These are phyloP conservation scores for Phalaenopsis aphrodite DNA, from an alignment of 106 monocot genomes.

Conservation along the genomic window DNA sequence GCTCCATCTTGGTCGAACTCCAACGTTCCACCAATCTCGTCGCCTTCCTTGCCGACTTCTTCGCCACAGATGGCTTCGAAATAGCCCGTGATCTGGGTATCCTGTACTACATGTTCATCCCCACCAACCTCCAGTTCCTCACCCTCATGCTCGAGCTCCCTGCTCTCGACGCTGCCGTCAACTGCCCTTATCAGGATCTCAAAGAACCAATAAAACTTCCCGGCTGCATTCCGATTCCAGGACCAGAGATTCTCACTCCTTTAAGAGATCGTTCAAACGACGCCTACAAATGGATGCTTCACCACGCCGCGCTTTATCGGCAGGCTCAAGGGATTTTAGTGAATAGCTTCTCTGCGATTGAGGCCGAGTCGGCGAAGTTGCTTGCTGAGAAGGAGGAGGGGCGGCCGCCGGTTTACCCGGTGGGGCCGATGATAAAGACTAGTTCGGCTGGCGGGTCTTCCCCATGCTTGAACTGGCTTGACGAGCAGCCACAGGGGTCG, in stretches of 20 bases:
- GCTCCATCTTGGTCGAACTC: slow-evolving; percentile 6
- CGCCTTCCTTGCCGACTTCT: slow-evolving; percentile 46
- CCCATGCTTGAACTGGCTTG: slow-evolving; percentile 23
- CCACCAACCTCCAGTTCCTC: slow-evolving; percentile 28
- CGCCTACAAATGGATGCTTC: slow-evolving; percentile 34
- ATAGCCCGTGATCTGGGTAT: slow-evolving; percentile 26
- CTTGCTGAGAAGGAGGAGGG: slow-evolving; percentile 8
- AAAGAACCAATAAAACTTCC: slow-evolving; percentile 32
- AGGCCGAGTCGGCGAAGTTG: slow-evolving; percentile 24
- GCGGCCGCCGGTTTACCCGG: slow-evolving; percentile 33
- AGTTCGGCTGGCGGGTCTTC: not conserved
- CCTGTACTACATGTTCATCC: slow-evolving; percentile 42
- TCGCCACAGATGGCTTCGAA: slow-evolving; percentile 41
- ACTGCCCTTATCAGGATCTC: slow-evolving; percentile 33
- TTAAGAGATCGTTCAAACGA: slow-evolving; percentile 29
- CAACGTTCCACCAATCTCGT: slow-evolving; percentile 17
- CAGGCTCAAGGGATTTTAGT: slow-evolving; percentile 42
- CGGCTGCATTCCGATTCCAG: slow-evolving; percentile 56
- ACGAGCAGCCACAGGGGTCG: slow-evolving; percentile 24
- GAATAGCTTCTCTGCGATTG: slow-evolving; percentile 47
- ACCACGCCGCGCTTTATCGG: slow-evolving; percentile 21
- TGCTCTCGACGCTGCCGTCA: slow-evolving; percentile 16
- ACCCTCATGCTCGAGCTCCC: slow-evolving; percentile 50
- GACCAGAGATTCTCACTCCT: slow-evolving; percentile 32
- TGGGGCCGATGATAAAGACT: slow-evolving; percentile 39